Percentiles rank a stretch among this genome's conserved stretches.
phyloP scores from a whole-genome alignment of 495 filamentous ascomycete genomes.

The Lepidopterella palustris region DNA sequence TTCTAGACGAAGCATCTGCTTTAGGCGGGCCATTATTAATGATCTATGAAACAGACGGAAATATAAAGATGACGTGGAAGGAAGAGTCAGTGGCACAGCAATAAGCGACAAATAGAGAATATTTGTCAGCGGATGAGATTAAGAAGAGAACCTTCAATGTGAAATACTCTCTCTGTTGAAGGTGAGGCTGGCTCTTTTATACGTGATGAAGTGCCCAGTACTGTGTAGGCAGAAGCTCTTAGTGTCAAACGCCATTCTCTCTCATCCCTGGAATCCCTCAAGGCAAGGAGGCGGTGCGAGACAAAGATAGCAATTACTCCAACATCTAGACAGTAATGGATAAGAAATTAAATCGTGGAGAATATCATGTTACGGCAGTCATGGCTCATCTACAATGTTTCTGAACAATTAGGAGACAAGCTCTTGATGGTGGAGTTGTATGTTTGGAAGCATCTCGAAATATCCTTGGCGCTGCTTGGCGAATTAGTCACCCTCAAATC shows the following conservation, averaged over 20 bases:
- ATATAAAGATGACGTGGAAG: not conserved
- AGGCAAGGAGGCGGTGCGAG: not conserved
- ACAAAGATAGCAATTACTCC: too few relatives aligned
- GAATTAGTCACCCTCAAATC: not conserved
- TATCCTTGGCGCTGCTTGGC: not conserved
- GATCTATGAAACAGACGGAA: not conserved
- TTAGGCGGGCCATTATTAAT: conserved; percentile 6
- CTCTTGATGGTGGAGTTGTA: not conserved
- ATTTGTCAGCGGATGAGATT: not conserved
- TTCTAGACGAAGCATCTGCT: not conserved
- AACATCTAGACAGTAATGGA: too few relatives aligned
- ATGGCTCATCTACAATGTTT: too few relatives aligned
- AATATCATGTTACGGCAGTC: too few relatives aligned
- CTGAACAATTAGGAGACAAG: not conserved
- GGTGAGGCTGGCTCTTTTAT: not conserved
- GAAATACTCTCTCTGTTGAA: not conserved
- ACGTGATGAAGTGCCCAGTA: not conserved
- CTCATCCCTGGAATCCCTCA: not conserved
- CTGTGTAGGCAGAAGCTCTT: not conserved
- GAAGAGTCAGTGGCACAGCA: not conserved
- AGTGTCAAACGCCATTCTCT: not conserved
- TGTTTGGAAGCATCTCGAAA: not conserved
- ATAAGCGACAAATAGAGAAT: not conserved
- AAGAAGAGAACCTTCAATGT: not conserved
- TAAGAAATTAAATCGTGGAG: too few relatives aligned